phyloP scores from a whole-genome alignment of 1,139 yeast species.

The Diutina rugosa region DNA sequence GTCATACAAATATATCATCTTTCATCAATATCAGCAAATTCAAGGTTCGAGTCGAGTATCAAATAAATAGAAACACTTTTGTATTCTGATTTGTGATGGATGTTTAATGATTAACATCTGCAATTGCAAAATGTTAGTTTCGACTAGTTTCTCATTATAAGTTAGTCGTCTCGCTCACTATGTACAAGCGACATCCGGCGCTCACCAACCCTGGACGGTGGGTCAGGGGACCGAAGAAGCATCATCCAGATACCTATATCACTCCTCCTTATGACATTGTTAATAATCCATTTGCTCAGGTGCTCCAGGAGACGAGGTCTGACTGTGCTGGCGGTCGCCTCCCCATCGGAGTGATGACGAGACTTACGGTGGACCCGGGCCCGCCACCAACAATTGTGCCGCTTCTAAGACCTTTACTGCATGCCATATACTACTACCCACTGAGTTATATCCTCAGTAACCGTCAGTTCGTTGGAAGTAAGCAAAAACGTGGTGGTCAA shows the following conservation, averaged over 20 bases:
- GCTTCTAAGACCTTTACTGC: constrained; percentile 4
- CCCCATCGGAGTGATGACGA: constrained; percentile 7
- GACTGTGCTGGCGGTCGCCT: constrained; percentile 5
- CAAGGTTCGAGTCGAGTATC: too few species aligned
- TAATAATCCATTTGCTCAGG: constrained; percentile 5
- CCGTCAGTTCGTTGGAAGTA: constrained; percentile 4
- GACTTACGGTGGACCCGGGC: constrained; percentile 5
- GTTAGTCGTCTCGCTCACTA: neutral
- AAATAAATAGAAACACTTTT: too few species aligned
- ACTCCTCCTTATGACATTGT: constrained; percentile 4
- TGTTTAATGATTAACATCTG: too few species aligned
- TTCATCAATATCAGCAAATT: too few species aligned
- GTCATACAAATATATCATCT: too few species aligned
- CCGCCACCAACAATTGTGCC: neutral
- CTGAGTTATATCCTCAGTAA: constrained; percentile 6
- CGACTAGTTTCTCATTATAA: too few species aligned
- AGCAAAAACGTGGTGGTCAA: neutral
- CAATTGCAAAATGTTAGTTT: too few species aligned
- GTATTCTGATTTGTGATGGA: too few species aligned
- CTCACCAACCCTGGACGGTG: constrained; percentile 7
- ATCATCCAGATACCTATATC: constrained; percentile 4
- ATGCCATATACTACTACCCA: constrained; percentile 6
- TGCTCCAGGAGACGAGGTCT: constrained; percentile 5
- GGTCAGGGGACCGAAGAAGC: constrained; percentile 6
- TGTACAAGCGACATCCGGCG: constrained; percentile 4